Evolutionary conservation across 2,329 filamentous ascomycete genomes (phyloP).

Genomic region (Penicillium sp.): DNA sequence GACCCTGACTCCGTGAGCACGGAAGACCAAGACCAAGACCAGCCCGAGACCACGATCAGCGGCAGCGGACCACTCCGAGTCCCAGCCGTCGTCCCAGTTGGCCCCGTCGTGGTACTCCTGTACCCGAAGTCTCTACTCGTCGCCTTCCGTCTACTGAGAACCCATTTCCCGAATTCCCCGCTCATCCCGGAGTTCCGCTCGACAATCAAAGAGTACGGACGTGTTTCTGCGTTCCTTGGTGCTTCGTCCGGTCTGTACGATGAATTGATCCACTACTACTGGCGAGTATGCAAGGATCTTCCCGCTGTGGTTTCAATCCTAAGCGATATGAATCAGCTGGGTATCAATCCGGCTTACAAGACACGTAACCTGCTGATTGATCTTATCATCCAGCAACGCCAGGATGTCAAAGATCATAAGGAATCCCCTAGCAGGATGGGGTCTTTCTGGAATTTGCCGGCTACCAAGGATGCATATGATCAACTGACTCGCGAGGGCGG

Average conservation of each 20-base stretch:
- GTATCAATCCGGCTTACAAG: slow-evolving; percentile 36
- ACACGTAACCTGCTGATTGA: slow-evolving; percentile 33
- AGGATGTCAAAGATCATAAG: slow-evolving; percentile 18
- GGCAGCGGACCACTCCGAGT: slow-evolving; percentile 26
- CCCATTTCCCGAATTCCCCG: slow-evolving; percentile 40
- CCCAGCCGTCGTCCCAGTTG: slow-evolving; percentile 30
- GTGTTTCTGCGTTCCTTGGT: slow-evolving; percentile 43
- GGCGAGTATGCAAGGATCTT: slow-evolving; percentile 42
- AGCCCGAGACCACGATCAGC: neutral
- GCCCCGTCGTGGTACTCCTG: slow-evolving; percentile 34
- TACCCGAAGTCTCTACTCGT: slow-evolving; percentile 43
- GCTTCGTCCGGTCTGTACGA: slow-evolving; percentile 44
- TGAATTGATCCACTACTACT: slow-evolving; percentile 43
- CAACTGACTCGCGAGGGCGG: slow-evolving; percentile 28
- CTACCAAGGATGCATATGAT: slow-evolving; percentile 29
- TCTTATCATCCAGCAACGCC: slow-evolving; percentile 29
- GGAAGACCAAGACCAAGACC: neutral
- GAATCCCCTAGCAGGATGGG: slow-evolving; percentile 7
- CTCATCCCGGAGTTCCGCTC: slow-evolving; percentile 42
- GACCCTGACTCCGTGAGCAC: neutral
- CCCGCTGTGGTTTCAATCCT: slow-evolving; percentile 40
- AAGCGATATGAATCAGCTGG: slow-evolving; percentile 45
- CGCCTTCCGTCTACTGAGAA: slow-evolving; percentile 41
- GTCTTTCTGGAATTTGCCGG: slow-evolving; percentile 34
- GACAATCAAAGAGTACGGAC: slow-evolving; percentile 41